These are phyloP conservation scores for Polygonum maritimum DNA, from an alignment of 148 eudicot species.

Conservation along the genomic window DNA sequence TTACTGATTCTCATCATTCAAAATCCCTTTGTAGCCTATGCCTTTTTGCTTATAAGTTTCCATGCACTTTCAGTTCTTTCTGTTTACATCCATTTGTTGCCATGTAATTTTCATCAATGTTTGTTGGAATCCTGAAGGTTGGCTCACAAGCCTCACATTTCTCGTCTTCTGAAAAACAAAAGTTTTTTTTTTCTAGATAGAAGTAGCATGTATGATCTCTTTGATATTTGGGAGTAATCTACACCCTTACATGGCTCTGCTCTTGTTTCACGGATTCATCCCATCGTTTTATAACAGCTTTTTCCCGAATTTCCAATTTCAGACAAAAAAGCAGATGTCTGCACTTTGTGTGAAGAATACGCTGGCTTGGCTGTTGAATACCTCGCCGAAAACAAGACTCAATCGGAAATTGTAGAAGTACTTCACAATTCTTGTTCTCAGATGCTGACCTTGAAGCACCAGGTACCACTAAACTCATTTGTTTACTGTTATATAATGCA, in stretches of 20 bases:
- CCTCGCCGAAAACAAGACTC: slow-evolving; percentile 59
- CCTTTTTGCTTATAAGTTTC: background rate
- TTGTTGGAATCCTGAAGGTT: background rate
- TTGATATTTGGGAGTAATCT: background rate
- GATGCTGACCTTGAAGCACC: slow-evolving; percentile 36
- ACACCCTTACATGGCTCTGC: background rate
- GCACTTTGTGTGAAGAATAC: slow-evolving; percentile 68
- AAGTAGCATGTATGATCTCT: background rate
- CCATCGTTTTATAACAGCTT: background rate
- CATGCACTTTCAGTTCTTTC: background rate
- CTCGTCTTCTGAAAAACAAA: background rate
- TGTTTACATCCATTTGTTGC: background rate
- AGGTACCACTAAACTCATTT: slow-evolving; percentile 27
- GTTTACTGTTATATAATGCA: background rate
- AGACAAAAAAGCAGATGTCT: slow-evolving; percentile 26
- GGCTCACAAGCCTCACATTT: background rate
- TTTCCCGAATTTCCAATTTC: slow-evolving; percentile 13
- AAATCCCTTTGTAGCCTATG: background rate
- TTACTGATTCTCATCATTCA: background rate
- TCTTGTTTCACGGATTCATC: background rate
- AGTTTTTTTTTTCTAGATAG: background rate
- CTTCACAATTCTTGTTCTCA: slow-evolving; percentile 67
- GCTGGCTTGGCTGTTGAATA: slow-evolving; percentile 45
- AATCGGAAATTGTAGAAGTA: slow-evolving; percentile 35
- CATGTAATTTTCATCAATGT: background rate